Conservation (phyloP, 345 rosid genomes). For the Ceriops zippeliana region DNA sequence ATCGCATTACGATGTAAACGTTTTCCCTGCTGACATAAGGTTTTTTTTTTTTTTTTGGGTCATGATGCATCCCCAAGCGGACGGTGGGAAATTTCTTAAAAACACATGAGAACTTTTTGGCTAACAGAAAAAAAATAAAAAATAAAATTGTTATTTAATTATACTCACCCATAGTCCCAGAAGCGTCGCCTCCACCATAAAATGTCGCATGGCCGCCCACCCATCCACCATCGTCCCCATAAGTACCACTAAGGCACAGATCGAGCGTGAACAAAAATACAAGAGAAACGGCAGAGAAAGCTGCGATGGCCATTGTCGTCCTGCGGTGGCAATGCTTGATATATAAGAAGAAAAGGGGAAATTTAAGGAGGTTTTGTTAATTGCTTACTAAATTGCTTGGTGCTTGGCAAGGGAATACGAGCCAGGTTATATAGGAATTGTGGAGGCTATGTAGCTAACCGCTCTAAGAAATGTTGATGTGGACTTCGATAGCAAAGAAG, state of each 20-base stretch:
- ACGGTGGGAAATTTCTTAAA: background rate
- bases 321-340: background rate
- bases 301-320: constrained; percentile 30
- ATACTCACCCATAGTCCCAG: constrained; percentile 26
- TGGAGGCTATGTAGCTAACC: background rate
- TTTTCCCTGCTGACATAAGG: no score
- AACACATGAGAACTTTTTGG: background rate
- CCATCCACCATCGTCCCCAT: constrained; percentile 69
- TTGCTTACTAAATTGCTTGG: background rate
- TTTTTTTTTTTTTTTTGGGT: background rate
- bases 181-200: constrained; percentile 30
- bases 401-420: background rate
- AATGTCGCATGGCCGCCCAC: constrained; percentile 23
- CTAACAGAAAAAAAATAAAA: background rate
- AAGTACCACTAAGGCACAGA: constrained; percentile 32
- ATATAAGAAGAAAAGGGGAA: background rate
- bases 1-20: background rate
- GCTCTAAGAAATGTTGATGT: background rate
- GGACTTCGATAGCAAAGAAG: constrained; percentile 11
- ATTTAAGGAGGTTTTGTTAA: background rate
- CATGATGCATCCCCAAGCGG: background rate
- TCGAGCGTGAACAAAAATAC: constrained; percentile 24
- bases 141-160: background rate
- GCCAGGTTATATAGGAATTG: constrained; percentile 13
- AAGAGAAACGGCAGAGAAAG: constrained; percentile 23